phyloP scores from a whole-genome alignment of 176 grass and related monocot species.

The Phoenix roebelenii region DNA sequence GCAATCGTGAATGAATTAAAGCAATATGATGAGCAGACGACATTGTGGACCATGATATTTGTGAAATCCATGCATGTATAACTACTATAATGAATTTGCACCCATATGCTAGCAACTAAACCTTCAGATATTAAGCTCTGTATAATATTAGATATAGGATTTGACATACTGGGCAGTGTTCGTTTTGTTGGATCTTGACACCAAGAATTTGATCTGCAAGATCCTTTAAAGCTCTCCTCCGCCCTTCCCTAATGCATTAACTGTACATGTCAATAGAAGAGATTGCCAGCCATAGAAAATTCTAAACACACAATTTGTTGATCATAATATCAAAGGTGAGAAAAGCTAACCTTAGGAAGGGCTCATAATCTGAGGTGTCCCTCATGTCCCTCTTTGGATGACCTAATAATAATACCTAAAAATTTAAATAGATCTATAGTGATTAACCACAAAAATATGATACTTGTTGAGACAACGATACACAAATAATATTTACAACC shows the following conservation, averaged over 20 bases:
- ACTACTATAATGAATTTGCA: not conserved
- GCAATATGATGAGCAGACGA: too few relatives aligned
- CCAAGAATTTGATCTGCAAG: slow-evolving; percentile 81
- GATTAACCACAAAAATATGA: not conserved
- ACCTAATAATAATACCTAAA: slow-evolving; percentile 63
- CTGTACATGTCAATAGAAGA: slow-evolving; percentile 14
- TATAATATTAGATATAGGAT: slow-evolving; percentile 2
- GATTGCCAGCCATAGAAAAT: slow-evolving; percentile 14
- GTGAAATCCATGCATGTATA: too few relatives aligned
- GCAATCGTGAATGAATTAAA: too few relatives aligned
- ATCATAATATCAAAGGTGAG: not conserved
- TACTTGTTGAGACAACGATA: too few relatives aligned
- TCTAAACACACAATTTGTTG: slow-evolving; percentile 3
- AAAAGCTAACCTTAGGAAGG: slow-evolving; percentile 51
- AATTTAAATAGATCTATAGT: slow-evolving; percentile 1
- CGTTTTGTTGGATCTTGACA: slow-evolving; percentile 68
- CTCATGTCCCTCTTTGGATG: slow-evolving; percentile 83
- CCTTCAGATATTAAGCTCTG: not conserved
- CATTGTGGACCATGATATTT: too few relatives aligned
- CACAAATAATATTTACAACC: slow-evolving; percentile 20
- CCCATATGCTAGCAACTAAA: not conserved
- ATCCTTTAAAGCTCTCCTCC: slow-evolving; percentile 62
- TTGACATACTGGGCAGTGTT: slow-evolving; percentile 69
- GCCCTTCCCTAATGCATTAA: slow-evolving; percentile 41
- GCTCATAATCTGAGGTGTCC: slow-evolving; percentile 82